Evolutionary conservation across 352 stramenopile genomes (phyloP).

Genomic region (Phytophthora parvispora): DNA sequence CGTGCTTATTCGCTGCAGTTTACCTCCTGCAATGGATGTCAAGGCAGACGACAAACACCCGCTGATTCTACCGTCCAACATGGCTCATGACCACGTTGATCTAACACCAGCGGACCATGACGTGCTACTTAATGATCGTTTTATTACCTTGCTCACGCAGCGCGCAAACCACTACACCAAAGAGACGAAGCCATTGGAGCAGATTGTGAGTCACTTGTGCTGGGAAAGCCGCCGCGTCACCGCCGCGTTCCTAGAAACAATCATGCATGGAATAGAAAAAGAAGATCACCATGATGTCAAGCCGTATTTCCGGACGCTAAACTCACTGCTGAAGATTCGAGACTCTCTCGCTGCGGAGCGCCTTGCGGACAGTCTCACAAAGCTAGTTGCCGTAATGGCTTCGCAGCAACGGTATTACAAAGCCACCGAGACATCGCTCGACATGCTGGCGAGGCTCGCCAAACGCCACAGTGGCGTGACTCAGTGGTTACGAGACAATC

Average conservation of each 20-base stretch:
- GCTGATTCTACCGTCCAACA: constrained; percentile 60
- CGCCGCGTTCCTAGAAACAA: constrained; percentile 61
- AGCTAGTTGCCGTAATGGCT: constrained; percentile 81
- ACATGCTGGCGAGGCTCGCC: constrained; percentile 87
- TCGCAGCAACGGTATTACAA: constrained; percentile 91
- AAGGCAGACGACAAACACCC: constrained; percentile 32
- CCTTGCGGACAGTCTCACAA: constrained; percentile 74
- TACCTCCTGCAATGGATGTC: constrained; percentile 81
- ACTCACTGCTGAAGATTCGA: constrained; percentile 80
- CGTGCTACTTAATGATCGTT: constrained; percentile 81
- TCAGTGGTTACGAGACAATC: constrained; percentile 77
- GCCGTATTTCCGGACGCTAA: constrained; percentile 90
- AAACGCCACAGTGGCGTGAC: constrained; percentile 78
- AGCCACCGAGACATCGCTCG: constrained; percentile 85
- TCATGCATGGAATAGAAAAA: constrained; percentile 80
- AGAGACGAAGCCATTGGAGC: constrained; percentile 84
- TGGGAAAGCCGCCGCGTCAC: constrained; percentile 81
- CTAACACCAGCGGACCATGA: constrained; percentile 67
- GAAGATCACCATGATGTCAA: constrained; percentile 91
- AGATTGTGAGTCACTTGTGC: constrained; percentile 83
- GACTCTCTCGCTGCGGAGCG: constrained; percentile 75
- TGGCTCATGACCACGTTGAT: constrained; percentile 79
- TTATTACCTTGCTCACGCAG: constrained; percentile 79
- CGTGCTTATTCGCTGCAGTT: constrained; percentile 72
- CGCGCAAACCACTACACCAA: constrained; percentile 79